Conservation (phyloP, 2,329 filamentous ascomycete genomes). For the Nothophoma quercina region DNA sequence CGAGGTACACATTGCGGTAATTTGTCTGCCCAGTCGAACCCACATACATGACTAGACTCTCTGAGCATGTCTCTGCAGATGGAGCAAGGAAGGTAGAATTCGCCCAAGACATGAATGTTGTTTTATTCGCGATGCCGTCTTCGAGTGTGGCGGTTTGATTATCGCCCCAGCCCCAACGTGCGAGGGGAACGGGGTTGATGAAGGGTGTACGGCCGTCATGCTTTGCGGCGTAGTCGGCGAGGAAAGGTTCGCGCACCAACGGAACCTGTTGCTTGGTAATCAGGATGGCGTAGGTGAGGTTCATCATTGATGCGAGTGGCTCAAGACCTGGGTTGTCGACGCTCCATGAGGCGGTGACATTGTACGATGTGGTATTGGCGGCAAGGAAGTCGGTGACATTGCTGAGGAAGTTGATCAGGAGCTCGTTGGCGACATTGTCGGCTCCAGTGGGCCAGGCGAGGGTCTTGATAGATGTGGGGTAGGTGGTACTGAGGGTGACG, state of each 20-base stretch:
- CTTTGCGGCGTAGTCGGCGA: slow-evolving; percentile 57
- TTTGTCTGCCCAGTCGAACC: slow-evolving; percentile 48
- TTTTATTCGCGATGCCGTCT: slow-evolving; percentile 59
- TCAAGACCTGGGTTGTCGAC: slow-evolving; percentile 41
- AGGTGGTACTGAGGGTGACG: slow-evolving; percentile 52
- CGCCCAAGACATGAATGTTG: slow-evolving; percentile 59
- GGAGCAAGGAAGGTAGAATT: slow-evolving; percentile 55
- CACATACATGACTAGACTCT: slow-evolving; percentile 59
- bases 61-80: slow-evolving; percentile 56
- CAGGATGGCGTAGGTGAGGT: slow-evolving; percentile 56
- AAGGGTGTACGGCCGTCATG: slow-evolving; percentile 58
- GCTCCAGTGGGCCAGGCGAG: slow-evolving; percentile 52
- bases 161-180: slow-evolving; percentile 58
- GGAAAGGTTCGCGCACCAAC: slow-evolving; percentile 59
- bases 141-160: slow-evolving; percentile 49
- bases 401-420: slow-evolving; percentile 53
- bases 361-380: slow-evolving; percentile 47
- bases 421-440: slow-evolving; percentile 43
- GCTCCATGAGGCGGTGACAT: slow-evolving; percentile 49
- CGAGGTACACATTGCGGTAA: slow-evolving; percentile 56
- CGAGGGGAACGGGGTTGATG: slow-evolving; percentile 58
- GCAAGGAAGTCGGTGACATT: slow-evolving; percentile 55
- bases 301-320: slow-evolving; percentile 50
- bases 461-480: slow-evolving; percentile 54
- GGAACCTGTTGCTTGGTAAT: slow-evolving; percentile 58